Evolutionary conservation across 2,329 filamentous ascomycete genomes (phyloP).

Genomic region (Cadophora sp.): DNA sequence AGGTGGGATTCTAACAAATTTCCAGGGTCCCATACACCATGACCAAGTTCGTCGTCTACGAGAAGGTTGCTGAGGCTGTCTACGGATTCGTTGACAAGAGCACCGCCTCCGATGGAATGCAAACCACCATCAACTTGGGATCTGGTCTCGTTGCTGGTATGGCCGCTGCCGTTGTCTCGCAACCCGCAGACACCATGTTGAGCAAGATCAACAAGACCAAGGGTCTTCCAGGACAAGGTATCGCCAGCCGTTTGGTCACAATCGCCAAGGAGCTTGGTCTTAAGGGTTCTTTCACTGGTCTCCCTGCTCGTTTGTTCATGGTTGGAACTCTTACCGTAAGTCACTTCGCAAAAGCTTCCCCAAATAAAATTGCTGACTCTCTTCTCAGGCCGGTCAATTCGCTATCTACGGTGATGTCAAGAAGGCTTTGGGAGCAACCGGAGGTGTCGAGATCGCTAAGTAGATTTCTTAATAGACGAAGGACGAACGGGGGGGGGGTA

Average conservation of each 20-base stretch:
- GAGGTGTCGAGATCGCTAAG: constrained; percentile 75
- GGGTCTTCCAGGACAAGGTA: constrained; percentile 85
- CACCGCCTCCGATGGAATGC: constrained; percentile 68
- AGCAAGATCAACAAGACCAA: constrained; percentile 97
- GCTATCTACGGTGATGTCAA: constrained; percentile 85
- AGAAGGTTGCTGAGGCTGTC: constrained; percentile 81
- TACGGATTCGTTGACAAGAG: constrained; percentile 76
- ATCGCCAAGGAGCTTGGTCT: constrained; percentile 86
- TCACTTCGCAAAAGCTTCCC: constrained; percentile 26
- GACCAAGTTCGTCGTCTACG: constrained; percentile 94
- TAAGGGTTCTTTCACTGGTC: constrained; percentile 79
- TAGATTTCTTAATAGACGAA: constrained; percentile 32
- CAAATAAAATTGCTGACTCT: not conserved
- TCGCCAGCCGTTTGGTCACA: constrained; percentile 81
- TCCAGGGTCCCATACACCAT: constrained; percentile 87
- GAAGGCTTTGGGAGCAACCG: constrained; percentile 71
- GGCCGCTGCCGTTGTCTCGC: constrained; percentile 84
- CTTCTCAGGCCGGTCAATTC: constrained; percentile 81
- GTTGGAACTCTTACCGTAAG: constrained; percentile 45
- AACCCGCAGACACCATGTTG: constrained; percentile 93
- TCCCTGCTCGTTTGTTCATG: constrained; percentile 81
- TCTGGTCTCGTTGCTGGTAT: constrained; percentile 83
- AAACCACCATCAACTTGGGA: constrained; percentile 83
- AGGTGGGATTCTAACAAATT: constrained; percentile 25
- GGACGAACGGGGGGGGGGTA: not conserved